phyloP scores from a whole-genome alignment of 768 basidiomycete genomes.

The Boletus patriciae region DNA sequence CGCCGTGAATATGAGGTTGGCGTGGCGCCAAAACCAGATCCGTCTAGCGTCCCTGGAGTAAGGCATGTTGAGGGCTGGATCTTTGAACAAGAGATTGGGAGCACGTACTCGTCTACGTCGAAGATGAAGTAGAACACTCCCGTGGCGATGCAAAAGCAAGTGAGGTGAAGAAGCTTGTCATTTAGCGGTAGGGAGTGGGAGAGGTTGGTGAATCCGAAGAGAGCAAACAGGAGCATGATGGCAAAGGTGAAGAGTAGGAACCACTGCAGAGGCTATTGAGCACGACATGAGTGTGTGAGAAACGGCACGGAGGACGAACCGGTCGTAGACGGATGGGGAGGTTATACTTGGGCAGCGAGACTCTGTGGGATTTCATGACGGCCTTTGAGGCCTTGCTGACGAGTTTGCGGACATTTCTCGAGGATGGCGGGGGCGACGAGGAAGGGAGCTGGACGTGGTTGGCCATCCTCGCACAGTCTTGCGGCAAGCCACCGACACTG shows the following conservation, averaged over 20 bases:
- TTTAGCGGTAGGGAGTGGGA: constrained; percentile 65
- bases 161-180: constrained; percentile 77
- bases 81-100: neutral
- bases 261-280: constrained; percentile 53
- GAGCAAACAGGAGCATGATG: constrained; percentile 67
- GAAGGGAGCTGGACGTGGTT: constrained; percentile 7
- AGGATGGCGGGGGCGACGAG: constrained; percentile 9
- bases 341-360: constrained; percentile 65
- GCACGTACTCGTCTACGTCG: constrained; percentile 80
- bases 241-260: constrained; percentile 70
- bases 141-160: constrained; percentile 74
- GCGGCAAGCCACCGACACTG: neutral
- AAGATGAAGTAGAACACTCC: constrained; percentile 84
- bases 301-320: constrained; percentile 37
- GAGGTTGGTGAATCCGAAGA: constrained; percentile 77
- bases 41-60: constrained; percentile 63
- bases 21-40: constrained; percentile 86
- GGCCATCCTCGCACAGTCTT: constrained; percentile 12
- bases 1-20: constrained; percentile 63
- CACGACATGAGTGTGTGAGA: neutral
- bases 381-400: constrained; percentile 49
- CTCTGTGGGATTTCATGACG: constrained; percentile 69
- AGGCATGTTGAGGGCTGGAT: neutral
- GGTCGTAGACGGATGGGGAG: constrained; percentile 72
- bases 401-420: constrained; percentile 34